Conservation (phyloP, 1,139 yeast genomes). For the Kodamaea ohmeri region DNA sequence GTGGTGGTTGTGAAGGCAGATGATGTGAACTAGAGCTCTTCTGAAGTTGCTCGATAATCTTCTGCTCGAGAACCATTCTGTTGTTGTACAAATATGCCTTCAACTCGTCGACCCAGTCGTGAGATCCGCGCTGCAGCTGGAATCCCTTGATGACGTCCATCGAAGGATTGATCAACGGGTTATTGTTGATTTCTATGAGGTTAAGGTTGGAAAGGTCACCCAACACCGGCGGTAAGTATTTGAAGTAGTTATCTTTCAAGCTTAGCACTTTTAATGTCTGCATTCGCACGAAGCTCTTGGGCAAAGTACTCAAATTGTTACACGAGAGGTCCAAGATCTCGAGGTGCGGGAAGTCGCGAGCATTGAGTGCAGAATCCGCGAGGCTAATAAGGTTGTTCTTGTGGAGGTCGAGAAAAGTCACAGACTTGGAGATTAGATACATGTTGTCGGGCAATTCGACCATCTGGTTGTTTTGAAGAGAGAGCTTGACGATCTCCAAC, state of each 20-base stretch:
- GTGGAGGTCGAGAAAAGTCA: slow-evolving; percentile 67
- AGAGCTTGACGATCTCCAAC: slow-evolving; percentile 48
- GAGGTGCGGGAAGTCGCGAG: slow-evolving; percentile 41
- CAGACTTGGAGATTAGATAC: slow-evolving; percentile 36
- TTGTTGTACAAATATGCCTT: slow-evolving; percentile 40
- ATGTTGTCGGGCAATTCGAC: slow-evolving; percentile 50
- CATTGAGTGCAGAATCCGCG: slow-evolving; percentile 37
- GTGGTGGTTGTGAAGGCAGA: slow-evolving; percentile 14
- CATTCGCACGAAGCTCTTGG: slow-evolving; percentile 39
- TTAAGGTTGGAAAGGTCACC: slow-evolving; percentile 53
- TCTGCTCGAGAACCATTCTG: slow-evolving; percentile 24
- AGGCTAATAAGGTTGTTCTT: slow-evolving; percentile 53
- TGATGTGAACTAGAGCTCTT: slow-evolving; percentile 11
- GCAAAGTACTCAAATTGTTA: slow-evolving; percentile 44
- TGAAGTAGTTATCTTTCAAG: slow-evolving; percentile 59
- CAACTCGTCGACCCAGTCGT: slow-evolving; percentile 57
- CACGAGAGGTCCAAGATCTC: slow-evolving; percentile 70
- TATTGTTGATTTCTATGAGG: slow-evolving; percentile 67
- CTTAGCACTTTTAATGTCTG: slow-evolving; percentile 55
- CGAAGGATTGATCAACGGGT: slow-evolving; percentile 60
- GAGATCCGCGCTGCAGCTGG: slow-evolving; percentile 39
- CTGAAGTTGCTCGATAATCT: slow-evolving; percentile 15
- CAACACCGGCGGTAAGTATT: slow-evolving; percentile 55
- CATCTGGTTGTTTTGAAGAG: slow-evolving; percentile 52
- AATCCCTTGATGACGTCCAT: slow-evolving; percentile 32